Base-by-base conservation (phyloP, 805 yeast species). In the Myxozyma udenii region DNA sequence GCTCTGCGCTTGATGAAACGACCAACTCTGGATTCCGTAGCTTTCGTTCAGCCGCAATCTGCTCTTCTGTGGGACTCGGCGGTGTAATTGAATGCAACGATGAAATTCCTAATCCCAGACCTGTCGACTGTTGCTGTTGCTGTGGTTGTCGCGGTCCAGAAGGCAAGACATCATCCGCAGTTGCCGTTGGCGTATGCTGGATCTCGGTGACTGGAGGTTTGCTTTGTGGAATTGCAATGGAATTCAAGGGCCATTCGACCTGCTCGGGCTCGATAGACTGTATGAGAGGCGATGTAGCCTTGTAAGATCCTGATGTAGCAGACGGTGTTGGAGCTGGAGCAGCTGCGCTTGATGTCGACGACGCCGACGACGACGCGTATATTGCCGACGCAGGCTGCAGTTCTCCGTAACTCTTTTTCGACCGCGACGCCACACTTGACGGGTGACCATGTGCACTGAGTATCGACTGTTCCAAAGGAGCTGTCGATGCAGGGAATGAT, bases 391-490 rank as follows among this genome's bases (percentile, higher is more conserved):
- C 51, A 32, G 55, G 44, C 16, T 33, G 24, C 4, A 50, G 53
- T 11, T 50, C 53, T 3, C 53, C 53, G 28, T 50, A 50, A 9
- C 30, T 12, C 26, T 50, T 50, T 41, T 50, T 50, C 23, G 35
- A n/a, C 39, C 47, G 44, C 38, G 25, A 21, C 33, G 21, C 41
- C 28, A 21, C 16, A 11, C 23, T 18, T 22, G 12, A 7, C 1
- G 26, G 19, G 4, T 24, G 43, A 19, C 16, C 32, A 16, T 14
- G 21, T 22, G n/a, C 6, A 6, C 9, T 18, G 18, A 16, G 9
- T 30, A 23, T 12, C 22, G 32, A 16, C 36, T 22, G 26, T 23
- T 30, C 36, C 9, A 5, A 25, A n/a, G 14, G 23, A 3, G 5
- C 44, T 9, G 44, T 4, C 24, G 44, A 18, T 18, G 35, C 9